Percentiles rank a stretch among this genome's conserved stretches.
phyloP scores from a whole-genome alignment of 805 yeast genomes.

The Barnettozyma vustinii region DNA sequence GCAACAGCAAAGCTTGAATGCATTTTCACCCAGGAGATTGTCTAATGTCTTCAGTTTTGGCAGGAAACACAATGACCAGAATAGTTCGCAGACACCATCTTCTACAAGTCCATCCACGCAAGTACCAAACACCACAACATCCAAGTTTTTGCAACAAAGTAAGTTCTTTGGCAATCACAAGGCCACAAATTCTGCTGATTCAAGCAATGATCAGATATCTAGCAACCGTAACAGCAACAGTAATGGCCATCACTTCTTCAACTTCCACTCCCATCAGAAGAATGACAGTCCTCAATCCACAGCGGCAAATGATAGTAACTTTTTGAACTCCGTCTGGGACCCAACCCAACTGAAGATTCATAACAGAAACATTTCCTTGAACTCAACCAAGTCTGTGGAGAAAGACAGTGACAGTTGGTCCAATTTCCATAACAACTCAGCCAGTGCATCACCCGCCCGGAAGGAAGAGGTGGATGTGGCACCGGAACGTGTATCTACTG shows the following conservation, averaged over 20 bases:
- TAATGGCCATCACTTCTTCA: background rate
- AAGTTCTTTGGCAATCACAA: constrained; percentile 19
- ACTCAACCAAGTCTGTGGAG: constrained; percentile 11
- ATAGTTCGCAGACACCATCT: background rate
- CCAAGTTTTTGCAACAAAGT: constrained; percentile 16
- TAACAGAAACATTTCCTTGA: constrained; percentile 13
- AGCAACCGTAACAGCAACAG: background rate
- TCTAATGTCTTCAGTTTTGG: constrained; percentile 28
- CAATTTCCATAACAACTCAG: constrained; percentile 10
- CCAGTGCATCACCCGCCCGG: background rate
- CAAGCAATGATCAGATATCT: background rate
- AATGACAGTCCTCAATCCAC: background rate
- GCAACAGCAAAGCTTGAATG: constrained; percentile 5
- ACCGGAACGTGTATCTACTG: background rate
- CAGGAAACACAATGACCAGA: constrained; percentile 8
- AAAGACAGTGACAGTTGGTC: constrained; percentile 18
- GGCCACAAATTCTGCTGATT: constrained; percentile 7
- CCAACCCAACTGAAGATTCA: constrained; percentile 7
- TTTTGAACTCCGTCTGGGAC: constrained; percentile 10
- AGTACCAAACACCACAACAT: background rate
- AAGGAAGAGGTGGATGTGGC: background rate
- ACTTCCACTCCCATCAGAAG: background rate
- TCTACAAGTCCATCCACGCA: background rate
- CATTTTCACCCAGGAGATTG: constrained; percentile 28
- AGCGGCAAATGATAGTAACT: constrained; percentile 1